Evolutionary conservation across 202 grass and related monocot species (phyloP), one percentile per base, ranked within the genome.

Genomic region (Zizania palustris): DNA sequence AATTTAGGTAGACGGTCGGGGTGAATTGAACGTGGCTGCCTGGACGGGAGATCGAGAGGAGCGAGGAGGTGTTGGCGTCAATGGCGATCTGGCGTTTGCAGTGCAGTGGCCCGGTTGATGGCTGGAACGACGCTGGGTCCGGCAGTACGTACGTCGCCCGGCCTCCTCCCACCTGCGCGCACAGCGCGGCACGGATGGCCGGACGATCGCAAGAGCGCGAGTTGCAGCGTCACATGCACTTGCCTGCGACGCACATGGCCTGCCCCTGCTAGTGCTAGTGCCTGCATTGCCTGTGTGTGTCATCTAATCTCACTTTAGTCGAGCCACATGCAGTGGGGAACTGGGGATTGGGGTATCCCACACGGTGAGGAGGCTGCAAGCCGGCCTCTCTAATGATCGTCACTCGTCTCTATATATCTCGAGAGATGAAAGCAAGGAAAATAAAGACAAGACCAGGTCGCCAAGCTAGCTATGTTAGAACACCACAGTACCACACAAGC

Each of bases 211-310:
- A 37, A 4, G 38, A 20, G 69, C 7, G 20, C 0, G 78, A 22
- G 74, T 21, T 41, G 61, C 73, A 65, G 76, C n/a, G 59, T 34
- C 90, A 84, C 74, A 79, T 80, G 89, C 78, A 56, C 19, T 59
- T 85, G 88, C 88, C 82, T 74, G 73, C 60, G 20, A 6, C 70
- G 69, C 85, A 90, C 91, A 93, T 90, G 88, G 78, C 67, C 48
- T 93, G 90, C 69, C 58, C 41, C 35, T 68, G 44, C 63, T 43
- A n/a, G n/a, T 74, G 45, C 45, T 28, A 28, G 28, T 28, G 28
- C 28, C n/a, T n/a, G n/a, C n/a, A n/a, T 55, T 55, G n/a, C 51
- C 44, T 50, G 39, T 3, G 39, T 7, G 54, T 33, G 71, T 50
- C 73, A 28, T 69, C 77, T 75, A 80, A 58, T 72, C 79, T 41